Conservation (phyloP, 371 early-diverging fungal genomes). For the Rhizopus arrhizus region DNA sequence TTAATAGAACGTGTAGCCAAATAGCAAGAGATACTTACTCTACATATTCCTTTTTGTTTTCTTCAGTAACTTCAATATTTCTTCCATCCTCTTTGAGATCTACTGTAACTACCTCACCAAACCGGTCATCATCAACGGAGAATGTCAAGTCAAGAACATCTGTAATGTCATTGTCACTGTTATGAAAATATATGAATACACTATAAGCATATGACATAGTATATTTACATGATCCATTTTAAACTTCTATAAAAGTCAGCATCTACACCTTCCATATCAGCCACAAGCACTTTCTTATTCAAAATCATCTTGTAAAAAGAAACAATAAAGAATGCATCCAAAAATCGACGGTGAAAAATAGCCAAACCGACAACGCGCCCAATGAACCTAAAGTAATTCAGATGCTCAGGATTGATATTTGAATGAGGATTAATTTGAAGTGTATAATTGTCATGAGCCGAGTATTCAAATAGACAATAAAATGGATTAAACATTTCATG, state of each 20-base stretch:
- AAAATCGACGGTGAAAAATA: constrained; percentile 94
- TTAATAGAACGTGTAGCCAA: not conserved
- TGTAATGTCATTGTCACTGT: constrained; percentile 83
- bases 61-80: constrained; percentile 94
- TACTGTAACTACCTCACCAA: constrained; percentile 89
- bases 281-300: constrained; percentile 80
- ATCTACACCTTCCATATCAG: constrained; percentile 97
- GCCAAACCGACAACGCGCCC: constrained; percentile 97
- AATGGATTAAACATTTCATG: constrained; percentile 99
- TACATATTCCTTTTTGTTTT: constrained; percentile 96
- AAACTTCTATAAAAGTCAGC: constrained; percentile 90
- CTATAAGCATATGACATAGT: not conserved
- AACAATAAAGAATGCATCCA: constrained; percentile 95
- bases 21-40: constrained; percentile 46
- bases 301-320: constrained; percentile 97
- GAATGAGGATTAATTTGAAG: constrained; percentile 96
- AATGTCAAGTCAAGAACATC: constrained; percentile 90
- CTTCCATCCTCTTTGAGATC: constrained; percentile 91
- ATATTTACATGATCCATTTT: constrained; percentile 86
- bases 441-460: constrained; percentile 96
- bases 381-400: constrained; percentile 97
- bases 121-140: constrained; percentile 89
- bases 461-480: constrained; percentile 96
- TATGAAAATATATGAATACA: not conserved
- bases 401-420: constrained; percentile 96